phyloP scores from a whole-genome alignment of 495 filamentous ascomycete genomes.

The Penicillium psychrofluorescens region DNA sequence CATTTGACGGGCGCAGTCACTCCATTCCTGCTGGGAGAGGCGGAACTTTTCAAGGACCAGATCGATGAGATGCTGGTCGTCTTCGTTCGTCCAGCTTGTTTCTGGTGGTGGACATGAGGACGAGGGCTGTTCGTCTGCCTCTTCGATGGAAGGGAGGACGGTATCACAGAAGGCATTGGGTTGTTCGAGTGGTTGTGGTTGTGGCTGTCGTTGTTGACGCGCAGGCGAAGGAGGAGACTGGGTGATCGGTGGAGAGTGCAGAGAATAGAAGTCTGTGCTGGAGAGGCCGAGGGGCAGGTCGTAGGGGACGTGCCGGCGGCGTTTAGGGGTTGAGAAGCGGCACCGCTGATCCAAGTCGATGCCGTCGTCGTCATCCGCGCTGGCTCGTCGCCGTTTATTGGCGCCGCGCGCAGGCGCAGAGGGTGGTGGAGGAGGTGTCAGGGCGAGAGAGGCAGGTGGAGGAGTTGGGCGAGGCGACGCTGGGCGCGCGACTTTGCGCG shows the following conservation, averaged over 20 bases:
- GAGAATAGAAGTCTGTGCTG: constrained; percentile 54
- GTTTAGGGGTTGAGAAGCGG: constrained; percentile 60
- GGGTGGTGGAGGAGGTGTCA: constrained; percentile 28
- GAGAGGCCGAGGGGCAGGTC: constrained; percentile 61
- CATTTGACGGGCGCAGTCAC: constrained; percentile 65
- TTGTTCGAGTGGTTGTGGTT: constrained; percentile 5
- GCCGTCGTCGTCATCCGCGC: constrained; percentile 45
- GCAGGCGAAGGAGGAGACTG: constrained; percentile 29
- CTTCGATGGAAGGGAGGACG: constrained; percentile 35
- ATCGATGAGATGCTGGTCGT: constrained; percentile 65
- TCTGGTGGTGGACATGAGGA: background rate
- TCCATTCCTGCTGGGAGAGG: constrained; percentile 67
- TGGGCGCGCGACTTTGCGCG: constrained; percentile 28
- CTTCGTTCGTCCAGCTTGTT: constrained; percentile 55
- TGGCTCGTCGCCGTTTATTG: constrained; percentile 53
- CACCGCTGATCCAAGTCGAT: constrained; percentile 31
- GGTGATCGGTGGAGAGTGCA: constrained; percentile 38
- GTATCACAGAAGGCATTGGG: constrained; percentile 23
- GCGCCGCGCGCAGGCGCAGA: constrained; percentile 38
- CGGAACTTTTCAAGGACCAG: constrained; percentile 69
- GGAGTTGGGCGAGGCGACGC: constrained; percentile 31
- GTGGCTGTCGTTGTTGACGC: constrained; percentile 5
- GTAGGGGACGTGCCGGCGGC: constrained; percentile 57
- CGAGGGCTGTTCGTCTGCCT: constrained; percentile 11
- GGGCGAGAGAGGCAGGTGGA: constrained; percentile 12